Evolutionary conservation across 768 basidiomycete species (phyloP).

Genomic region (Tephrocybe sp.): DNA sequence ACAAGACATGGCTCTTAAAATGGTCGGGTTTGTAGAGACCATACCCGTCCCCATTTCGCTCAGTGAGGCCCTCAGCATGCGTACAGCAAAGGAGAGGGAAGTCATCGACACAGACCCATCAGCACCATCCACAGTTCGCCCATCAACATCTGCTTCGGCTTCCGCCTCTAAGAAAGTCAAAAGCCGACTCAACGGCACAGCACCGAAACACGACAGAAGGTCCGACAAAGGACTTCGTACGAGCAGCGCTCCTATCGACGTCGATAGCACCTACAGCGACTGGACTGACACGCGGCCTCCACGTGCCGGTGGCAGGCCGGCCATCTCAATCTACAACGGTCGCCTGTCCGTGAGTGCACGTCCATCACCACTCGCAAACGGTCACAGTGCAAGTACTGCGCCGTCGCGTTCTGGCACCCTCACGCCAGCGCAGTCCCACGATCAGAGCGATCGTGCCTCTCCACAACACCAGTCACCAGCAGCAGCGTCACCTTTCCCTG

Average conservation of each 20-base stretch:
- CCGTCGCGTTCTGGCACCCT: constrained; percentile 21
- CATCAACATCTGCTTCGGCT: constrained; percentile 22
- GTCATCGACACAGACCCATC: constrained; percentile 62
- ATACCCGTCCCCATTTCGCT: constrained; percentile 65
- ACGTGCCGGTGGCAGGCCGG: constrained; percentile 7
- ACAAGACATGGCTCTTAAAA: constrained; percentile 6
- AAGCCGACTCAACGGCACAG: constrained; percentile 32
- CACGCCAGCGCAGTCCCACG: constrained; percentile 22
- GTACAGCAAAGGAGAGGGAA: constrained; percentile 51
- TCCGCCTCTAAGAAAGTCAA: constrained; percentile 20
- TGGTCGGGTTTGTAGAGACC: constrained; percentile 44
- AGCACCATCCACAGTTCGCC: constrained; percentile 19
- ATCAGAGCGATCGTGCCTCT: constrained; percentile 15
- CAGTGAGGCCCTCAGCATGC: constrained; percentile 56
- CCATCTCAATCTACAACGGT: constrained; percentile 17
- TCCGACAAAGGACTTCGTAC: constrained; percentile 5
- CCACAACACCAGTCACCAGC: constrained; percentile 17
- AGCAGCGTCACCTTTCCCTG: constrained; percentile 16
- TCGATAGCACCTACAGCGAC: constrained; percentile 12
- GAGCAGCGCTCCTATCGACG: constrained; percentile 2
- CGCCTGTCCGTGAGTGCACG: constrained; percentile 20
- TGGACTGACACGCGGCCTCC: constrained; percentile 18
- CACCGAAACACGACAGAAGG: constrained; percentile 13
- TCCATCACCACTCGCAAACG: constrained; percentile 24
- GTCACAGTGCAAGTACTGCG: constrained; percentile 18